Evolutionary conservation across 75 land plant species (phyloP), one percentile per base, ranked within the genome.

Genomic region (Sequoia sempervirens): DNA sequence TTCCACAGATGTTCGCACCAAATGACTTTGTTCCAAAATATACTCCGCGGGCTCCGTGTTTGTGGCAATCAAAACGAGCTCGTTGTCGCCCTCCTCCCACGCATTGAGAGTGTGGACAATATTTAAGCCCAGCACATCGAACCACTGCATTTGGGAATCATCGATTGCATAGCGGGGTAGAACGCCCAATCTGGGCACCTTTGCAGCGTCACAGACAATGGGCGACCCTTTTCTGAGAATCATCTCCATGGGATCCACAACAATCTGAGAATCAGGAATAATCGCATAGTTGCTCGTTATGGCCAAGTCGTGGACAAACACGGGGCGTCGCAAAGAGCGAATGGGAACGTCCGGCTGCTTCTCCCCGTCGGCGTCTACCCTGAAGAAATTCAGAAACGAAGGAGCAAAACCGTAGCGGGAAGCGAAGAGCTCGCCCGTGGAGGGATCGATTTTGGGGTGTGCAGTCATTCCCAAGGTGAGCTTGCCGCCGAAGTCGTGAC

Each of bases 101-200:
- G 96, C 99, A 75, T 97, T 97, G 36, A 92, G 28, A 20, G 86
- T 79, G 64, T 97, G 99, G 34, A 92, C 74, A 20, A 86, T 80
- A 83, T 91, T 92, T 79, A 88, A 88, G 45, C 93, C 96, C 10
- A 94, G 92, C 5, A 88, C 91, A 0, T 97, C 94, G 75, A 95
- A 88, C 95, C 99, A 96, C 72, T 79, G 81, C 85, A 92, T 84
- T 41, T 80, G 56, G 3, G 86, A 72, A 66, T 93, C 92, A 37
- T 86, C 85, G 8, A n/a, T 69, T 1, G 91, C 95, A 34, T 88
- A 86, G 20, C 90, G 64, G 0, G 95, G 93, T 0, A 96, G 34
- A 8, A 95, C 97, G n/a, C n/a, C n/a, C 2, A 95, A 64, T 13
- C 93, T 61, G 0, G 99, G 86, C 37, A 89, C 86, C 80, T 97